Evolutionary conservation across 768 basidiomycete genomes (phyloP).

Genomic region (Boletus pseudopeckii): DNA sequence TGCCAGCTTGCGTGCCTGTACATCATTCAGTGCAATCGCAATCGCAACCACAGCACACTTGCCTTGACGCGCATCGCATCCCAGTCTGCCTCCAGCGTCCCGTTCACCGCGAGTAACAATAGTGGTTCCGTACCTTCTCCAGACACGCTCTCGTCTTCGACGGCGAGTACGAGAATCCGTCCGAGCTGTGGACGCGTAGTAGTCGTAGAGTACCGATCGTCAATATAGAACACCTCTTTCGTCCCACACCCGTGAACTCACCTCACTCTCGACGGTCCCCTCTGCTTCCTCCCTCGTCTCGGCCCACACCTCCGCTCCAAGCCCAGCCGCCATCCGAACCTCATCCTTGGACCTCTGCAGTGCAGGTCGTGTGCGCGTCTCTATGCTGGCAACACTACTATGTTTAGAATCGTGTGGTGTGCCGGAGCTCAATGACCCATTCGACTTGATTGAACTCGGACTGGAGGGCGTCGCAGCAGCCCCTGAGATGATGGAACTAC

Average conservation of each 20-base stretch:
- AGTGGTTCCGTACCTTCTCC: constrained; percentile 40
- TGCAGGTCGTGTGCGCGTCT: not conserved
- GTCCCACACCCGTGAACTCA: constrained; percentile 28
- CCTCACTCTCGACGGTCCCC: constrained; percentile 80
- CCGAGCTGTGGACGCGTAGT: constrained; percentile 49
- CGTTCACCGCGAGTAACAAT: constrained; percentile 68
- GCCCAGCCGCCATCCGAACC: constrained; percentile 66
- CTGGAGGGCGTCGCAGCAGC: constrained; percentile 6
- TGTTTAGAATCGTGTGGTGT: constrained; percentile 14
- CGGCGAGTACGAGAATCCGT: constrained; percentile 63
- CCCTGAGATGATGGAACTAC: constrained; percentile 4
- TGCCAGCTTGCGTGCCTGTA: constrained; percentile 32
- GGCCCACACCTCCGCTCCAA: constrained; percentile 75
- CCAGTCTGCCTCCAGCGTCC: constrained; percentile 61
- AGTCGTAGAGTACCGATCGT: constrained; percentile 1
- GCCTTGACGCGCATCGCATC: constrained; percentile 63
- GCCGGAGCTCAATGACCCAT: constrained; percentile 1
- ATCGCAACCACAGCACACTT: constrained; percentile 10
- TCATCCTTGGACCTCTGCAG: constrained; percentile 60
- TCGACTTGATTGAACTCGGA: constrained; percentile 12
- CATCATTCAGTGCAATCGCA: not conserved
- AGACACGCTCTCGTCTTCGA: constrained; percentile 39
- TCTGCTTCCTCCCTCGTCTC: constrained; percentile 54
- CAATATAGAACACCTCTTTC: not conserved
- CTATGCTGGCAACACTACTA: constrained; percentile 7